Base-by-base conservation (phyloP, 805 yeast species). In the Wickerhamiella azyma region DNA sequence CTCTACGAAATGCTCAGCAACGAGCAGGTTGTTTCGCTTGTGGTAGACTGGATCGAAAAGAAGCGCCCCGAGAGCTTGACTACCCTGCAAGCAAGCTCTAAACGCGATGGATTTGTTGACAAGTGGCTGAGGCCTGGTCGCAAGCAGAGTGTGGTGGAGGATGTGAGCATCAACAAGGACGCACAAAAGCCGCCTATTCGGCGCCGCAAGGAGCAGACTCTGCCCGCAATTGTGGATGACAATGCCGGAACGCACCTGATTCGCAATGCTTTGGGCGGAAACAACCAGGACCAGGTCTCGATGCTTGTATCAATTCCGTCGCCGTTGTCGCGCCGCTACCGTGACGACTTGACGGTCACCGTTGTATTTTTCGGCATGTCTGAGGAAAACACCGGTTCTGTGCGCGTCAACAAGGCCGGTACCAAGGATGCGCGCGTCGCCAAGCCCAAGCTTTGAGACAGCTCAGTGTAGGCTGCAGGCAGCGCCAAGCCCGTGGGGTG, bases 261-360 rank as follows among this genome's bases (percentile, higher is more conserved):
- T 39, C 75, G 98, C 60, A 89, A 92, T 62, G 97, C 98, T 0
- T 69, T 92, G 48, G 94, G 96, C 6, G 81, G 81, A 19, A 96
- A 94, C 0, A 79, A 84, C 35, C 76, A 77, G 52, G 96, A 89
- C 51, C 88, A 85, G 55, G 86, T 88, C 2, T 77, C 88, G 18
- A 83, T 92, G 75, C 67, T 92, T 50, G 81, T 86, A 14, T 80
- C 92, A 45, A 85, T 92, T 45, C 97, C 97, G 16, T 75, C 86
- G 14, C 96, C 97, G 1, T 73, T 82, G 54, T 81, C 95, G 17
- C 77, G 98, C 64, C 73, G 85, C 39, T 89, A 88, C 64, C 77
- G 98, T 62, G 98, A 92, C 65, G 98, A 92, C 62, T 70, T 92
- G 59, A 88, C 97, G 0, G 96, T 88, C 5, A 85, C 96, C 2